Conservation (phyloP, 179 eudicot genomes). For the Monotropa hypopitys region DNA sequence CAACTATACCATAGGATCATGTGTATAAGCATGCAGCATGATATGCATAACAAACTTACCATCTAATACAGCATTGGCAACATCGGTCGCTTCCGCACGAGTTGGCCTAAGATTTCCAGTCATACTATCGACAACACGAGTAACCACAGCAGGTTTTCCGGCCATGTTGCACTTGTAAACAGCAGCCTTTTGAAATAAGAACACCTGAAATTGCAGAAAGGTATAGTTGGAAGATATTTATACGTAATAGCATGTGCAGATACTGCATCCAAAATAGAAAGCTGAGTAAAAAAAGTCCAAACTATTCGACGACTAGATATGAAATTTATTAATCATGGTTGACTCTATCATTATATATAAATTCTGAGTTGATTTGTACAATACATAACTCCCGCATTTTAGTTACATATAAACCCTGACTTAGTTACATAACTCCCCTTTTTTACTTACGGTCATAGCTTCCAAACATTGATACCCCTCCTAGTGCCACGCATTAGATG, state of each 20-base stretch:
- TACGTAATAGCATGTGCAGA: not conserved
- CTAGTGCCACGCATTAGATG: too few species aligned
- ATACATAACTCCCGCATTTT: not conserved
- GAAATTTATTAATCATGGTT: too few species aligned
- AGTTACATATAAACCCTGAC: not conserved
- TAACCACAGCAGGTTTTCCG: constrained; percentile 59
- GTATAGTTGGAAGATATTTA: not conserved
- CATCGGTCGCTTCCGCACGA: constrained; percentile 99
- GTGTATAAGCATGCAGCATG: not conserved
- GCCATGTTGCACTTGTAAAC: constrained; percentile 53
- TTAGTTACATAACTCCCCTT: too few species aligned
- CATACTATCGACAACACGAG: constrained; percentile 99
- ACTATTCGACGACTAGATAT: too few species aligned
- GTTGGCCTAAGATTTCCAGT: constrained; percentile 93
- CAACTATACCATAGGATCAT: not conserved
- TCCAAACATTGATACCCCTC: too few species aligned
- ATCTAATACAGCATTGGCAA: constrained; percentile 93
- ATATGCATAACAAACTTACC: constrained; percentile 20
- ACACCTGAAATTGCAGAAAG: constrained; percentile 26
- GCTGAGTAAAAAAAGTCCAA: too few species aligned
- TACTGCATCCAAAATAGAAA: not conserved
- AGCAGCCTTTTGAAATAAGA: constrained; percentile 53
- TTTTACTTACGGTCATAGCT: too few species aligned
- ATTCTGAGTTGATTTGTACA: too few species aligned
- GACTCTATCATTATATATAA: too few species aligned